Percentiles rank a stretch among this genome's conserved stretches.
Evolutionary conservation across 495 filamentous ascomycete genomes (phyloP).

Genomic region (Rhypophila decipiens): DNA sequence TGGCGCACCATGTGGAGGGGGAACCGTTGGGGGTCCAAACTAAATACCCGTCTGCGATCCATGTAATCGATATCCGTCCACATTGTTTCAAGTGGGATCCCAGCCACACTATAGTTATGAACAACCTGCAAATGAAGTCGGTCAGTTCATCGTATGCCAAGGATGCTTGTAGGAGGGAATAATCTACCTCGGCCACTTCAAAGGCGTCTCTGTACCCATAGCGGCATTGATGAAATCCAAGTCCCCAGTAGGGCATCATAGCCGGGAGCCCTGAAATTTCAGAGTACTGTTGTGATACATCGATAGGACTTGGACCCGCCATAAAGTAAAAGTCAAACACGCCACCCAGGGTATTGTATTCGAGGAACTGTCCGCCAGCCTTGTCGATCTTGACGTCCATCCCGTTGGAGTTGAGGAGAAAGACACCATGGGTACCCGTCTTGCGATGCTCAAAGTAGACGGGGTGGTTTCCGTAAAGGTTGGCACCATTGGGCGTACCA

Average conservation of each 20-base stretch:
- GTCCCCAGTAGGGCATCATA: slow-evolving; percentile 83
- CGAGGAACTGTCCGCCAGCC: slow-evolving; percentile 62
- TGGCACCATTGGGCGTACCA: slow-evolving; percentile 42
- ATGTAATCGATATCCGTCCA: slow-evolving; percentile 86
- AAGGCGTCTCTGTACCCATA: slow-evolving; percentile 76
- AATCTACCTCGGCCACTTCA: slow-evolving; percentile 71
- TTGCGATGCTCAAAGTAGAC: slow-evolving; percentile 76
- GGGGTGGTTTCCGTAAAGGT: slow-evolving; percentile 79
- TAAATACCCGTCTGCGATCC: slow-evolving; percentile 39
- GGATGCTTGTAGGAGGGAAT: too few relatives aligned
- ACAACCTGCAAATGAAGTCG: slow-evolving; percentile 67
- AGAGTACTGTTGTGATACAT: slow-evolving; percentile 69
- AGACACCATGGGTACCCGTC: slow-evolving; percentile 71
- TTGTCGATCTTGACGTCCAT: slow-evolving; percentile 84
- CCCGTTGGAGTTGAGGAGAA: slow-evolving; percentile 76
- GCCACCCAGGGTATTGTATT: slow-evolving; percentile 79
- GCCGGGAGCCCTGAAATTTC: slow-evolving; percentile 60
- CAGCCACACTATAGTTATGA: slow-evolving; percentile 72
- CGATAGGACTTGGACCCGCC: slow-evolving; percentile 62
- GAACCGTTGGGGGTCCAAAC: slow-evolving; percentile 67
- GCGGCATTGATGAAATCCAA: slow-evolving; percentile 79
- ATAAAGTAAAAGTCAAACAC: slow-evolving; percentile 83
- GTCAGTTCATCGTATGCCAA: too few relatives aligned
- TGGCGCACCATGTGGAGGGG: slow-evolving; percentile 61
- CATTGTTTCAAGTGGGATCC: slow-evolving; percentile 80